Base-by-base conservation (phyloP, 208 protist genomes). In the Phytomonas serpens region DNA sequence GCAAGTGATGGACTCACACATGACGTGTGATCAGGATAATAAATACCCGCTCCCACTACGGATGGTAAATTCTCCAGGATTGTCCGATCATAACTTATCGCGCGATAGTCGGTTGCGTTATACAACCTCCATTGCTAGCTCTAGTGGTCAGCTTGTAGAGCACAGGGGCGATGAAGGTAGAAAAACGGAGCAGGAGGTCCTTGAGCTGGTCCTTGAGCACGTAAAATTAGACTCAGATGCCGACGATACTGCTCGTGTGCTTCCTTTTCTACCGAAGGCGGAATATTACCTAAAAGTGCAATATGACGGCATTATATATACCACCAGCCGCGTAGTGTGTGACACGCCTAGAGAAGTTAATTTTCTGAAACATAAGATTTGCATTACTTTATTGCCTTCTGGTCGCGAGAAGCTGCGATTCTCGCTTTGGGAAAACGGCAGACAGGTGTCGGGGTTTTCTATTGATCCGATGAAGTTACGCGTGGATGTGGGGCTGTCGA, bases 361-460 rank as follows among this genome's bases (percentile, higher is more conserved):
- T 16, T 86, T 83, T 37, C 16, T 71, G 32, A 69, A 57, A 11
- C 80, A 93, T 71, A 76, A 75, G 42, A 69, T 80, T n/a, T 71
- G 67, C 62, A 75, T 91, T 52, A 67, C 68, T 4, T 52, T 89
- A 51, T 47, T 69, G 67, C 40, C 61, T 2, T 47, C 31, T 3
- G 71, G 33, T 36, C 19, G 13, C 5, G 84, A 92, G 23, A 93
- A 87, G 71, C 69, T 96, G 65, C 87, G 85, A 62, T 94, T 96
- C 61, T 92, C 88, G 3, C 74, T 96, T 11, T 96, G 85, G 89
- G 86, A 94, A 74, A 78, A 86, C 71, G 69, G 72, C 32, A 75
- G 75, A 47, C 92, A 94, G 72, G 89, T 96, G 37, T 88, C 84
- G 0, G 85, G 89, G 36, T 96, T 96, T 73, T 90, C 87, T 14